A percentile compares a stretch with the other conserved stretches of the same genome.
phyloP scores from a whole-genome alignment of 371 early-diverging fungal genomes.

The Mucor saturninus region DNA sequence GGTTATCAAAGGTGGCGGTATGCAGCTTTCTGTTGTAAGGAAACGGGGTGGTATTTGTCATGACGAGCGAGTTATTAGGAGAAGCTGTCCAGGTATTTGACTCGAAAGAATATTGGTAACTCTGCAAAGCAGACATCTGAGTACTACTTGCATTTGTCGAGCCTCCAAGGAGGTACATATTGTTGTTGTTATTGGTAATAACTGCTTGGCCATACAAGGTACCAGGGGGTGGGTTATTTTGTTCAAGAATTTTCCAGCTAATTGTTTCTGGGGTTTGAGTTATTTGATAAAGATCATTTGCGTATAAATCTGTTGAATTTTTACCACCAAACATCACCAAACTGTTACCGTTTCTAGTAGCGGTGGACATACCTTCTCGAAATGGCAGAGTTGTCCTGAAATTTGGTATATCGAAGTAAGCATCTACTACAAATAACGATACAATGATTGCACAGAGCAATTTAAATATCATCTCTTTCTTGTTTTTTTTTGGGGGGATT shows the following conservation, averaged over 20 bases:
- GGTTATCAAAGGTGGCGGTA: conserved; percentile 22
- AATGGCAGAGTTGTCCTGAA: conserved; percentile 32
- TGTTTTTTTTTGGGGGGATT: background rate
- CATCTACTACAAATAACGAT: conserved; percentile 8
- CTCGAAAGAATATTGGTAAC: conserved; percentile 24
- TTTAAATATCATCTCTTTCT: background rate
- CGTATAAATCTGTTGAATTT: conserved; percentile 27
- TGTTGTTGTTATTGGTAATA: conserved; percentile 19
- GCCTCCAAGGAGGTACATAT: conserved; percentile 31
- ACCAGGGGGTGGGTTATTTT: conserved; percentile 27
- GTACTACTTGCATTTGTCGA: conserved; percentile 20
- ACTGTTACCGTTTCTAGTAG: conserved; percentile 27
- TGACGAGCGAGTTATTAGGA: conserved; percentile 2
- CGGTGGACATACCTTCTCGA: conserved; percentile 32
- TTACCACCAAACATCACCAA: conserved; percentile 39
- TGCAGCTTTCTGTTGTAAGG: conserved; percentile 25
- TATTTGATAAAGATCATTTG: conserved; percentile 29
- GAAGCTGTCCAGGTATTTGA: conserved; percentile 26
- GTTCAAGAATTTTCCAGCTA: conserved; percentile 24
- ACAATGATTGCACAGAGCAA: background rate
- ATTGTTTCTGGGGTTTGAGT: conserved; percentile 18
- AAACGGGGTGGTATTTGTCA: background rate
- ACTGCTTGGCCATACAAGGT: conserved; percentile 28
- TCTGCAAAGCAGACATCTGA: conserved; percentile 11
- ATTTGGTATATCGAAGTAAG: conserved; percentile 30